These are phyloP conservation scores for Podospora pseudocomata DNA, from an alignment of 495 filamentous ascomycete species.

Conservation along the genomic window DNA sequence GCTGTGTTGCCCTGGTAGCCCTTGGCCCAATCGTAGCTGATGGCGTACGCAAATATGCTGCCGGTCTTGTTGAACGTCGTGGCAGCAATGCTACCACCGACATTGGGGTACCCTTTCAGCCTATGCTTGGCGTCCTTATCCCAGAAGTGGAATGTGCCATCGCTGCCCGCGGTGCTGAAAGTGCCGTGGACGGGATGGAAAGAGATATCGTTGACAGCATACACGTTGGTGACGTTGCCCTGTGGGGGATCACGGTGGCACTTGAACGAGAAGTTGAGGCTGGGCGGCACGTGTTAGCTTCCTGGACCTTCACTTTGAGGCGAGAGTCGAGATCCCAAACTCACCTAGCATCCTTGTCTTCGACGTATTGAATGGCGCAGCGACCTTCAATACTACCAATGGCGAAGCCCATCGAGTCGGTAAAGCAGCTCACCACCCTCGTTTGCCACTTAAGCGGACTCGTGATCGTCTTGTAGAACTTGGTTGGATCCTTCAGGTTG, in stretches of 20 bases:
- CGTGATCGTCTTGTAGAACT: conserved; percentile 83
- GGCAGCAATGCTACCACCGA: conserved; percentile 76
- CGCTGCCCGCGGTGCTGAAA: conserved; percentile 86
- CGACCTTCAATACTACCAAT: conserved; percentile 88
- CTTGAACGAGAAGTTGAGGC: conserved; percentile 90
- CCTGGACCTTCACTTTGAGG: not conserved
- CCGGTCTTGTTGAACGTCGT: conserved; percentile 81
- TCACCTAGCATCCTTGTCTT: conserved; percentile 76
- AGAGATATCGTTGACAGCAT: conserved; percentile 84
- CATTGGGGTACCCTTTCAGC: conserved; percentile 85
- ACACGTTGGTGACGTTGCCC: conserved; percentile 70
- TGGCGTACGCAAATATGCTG: conserved; percentile 84
- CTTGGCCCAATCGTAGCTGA: conserved; percentile 96
- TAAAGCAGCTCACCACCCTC: conserved; percentile 84
- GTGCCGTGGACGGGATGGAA: conserved; percentile 87
- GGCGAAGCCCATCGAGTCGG: conserved; percentile 80
- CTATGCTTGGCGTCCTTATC: conserved; percentile 92
- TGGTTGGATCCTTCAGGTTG: conserved; percentile 75
- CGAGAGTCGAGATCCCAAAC: conserved; percentile 9
- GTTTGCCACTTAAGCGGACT: conserved; percentile 95
- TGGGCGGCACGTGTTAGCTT: conserved; percentile 24
- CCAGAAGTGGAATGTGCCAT: conserved; percentile 94
- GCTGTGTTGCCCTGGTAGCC: conserved; percentile 74
- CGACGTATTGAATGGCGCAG: conserved; percentile 87
- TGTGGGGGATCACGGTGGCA: conserved; percentile 77